Percentiles rank a stretch among this genome's conserved stretches.
phyloP scores from a whole-genome alignment of 306 rosid genomes.

The Nissolia schottii region DNA sequence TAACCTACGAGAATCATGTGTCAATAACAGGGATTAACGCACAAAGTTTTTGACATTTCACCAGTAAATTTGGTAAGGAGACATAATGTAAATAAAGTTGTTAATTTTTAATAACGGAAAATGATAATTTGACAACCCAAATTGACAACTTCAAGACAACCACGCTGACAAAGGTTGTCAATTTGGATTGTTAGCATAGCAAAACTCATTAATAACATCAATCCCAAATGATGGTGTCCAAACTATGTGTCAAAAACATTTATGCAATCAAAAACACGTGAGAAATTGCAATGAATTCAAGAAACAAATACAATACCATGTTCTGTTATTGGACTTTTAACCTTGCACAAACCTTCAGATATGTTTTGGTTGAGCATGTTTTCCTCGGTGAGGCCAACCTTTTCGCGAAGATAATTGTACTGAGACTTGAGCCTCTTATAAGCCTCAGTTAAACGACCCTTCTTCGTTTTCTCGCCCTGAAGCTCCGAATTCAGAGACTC shows the following conservation, averaged over 20 bases:
- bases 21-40: neutral
- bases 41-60: neutral
- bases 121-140: too few species aligned
- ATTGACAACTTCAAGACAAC: too few species aligned
- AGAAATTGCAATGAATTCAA: neutral
- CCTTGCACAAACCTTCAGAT: slow-evolving; percentile 27
- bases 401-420: slow-evolving; percentile 47
- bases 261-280: neutral
- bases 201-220: too few species aligned
- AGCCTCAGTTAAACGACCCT: slow-evolving; percentile 27
- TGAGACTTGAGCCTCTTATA: slow-evolving; percentile 77
- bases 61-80: neutral
- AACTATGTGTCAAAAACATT: too few species aligned
- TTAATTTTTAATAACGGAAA: too few species aligned
- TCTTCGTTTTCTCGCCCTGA: slow-evolving; percentile 48
- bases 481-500: slow-evolving; percentile 38
- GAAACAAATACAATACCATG: slow-evolving; percentile 34
- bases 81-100: too few species aligned
- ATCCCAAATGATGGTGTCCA: too few species aligned
- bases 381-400: slow-evolving; percentile 55
- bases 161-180: too few species aligned
- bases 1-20: too few species aligned
- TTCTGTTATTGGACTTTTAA: slow-evolving; percentile 32
- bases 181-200: too few species aligned
- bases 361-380: slow-evolving; percentile 41